Evolutionary conservation across 2,329 filamentous ascomycete genomes (phyloP).

Genomic region (Biscogniauxia marginata): DNA sequence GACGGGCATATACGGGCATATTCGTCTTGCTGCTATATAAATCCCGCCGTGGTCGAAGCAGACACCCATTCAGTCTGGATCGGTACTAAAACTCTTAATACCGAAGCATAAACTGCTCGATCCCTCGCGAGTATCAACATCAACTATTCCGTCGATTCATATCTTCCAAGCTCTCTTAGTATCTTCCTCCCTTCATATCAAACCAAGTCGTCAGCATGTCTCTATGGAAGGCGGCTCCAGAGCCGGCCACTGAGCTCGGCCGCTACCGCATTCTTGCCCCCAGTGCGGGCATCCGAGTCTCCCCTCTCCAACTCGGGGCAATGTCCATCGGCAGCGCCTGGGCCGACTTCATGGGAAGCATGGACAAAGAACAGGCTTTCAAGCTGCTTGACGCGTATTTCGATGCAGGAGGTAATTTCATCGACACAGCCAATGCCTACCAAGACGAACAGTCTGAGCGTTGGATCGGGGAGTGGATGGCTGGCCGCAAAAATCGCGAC

Average conservation of each 20-base stretch:
- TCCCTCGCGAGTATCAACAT: no score
- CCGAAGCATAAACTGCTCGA: no score
- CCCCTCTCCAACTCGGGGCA: constrained; percentile 51
- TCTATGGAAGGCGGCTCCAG: constrained; percentile 25
- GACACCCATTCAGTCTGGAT: no score
- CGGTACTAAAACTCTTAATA: no score
- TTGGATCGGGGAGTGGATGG: constrained; percentile 60
- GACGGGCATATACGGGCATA: no score
- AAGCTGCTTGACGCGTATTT: constrained; percentile 57
- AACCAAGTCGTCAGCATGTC: background rate
- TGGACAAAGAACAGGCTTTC: constrained; percentile 54
- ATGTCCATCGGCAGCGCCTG: constrained; percentile 53
- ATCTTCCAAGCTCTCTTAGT: no score
- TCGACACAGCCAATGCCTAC: constrained; percentile 63
- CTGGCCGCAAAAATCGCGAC: constrained; percentile 48
- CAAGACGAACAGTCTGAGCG: constrained; percentile 56
- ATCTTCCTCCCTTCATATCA: no score
- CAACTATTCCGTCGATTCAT: no score
- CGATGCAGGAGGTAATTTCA: constrained; percentile 63
- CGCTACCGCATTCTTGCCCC: constrained; percentile 51
- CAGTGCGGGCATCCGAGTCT: constrained; percentile 50
- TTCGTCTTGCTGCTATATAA: no score
- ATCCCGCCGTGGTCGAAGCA: no score
- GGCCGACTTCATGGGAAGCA: constrained; percentile 47
- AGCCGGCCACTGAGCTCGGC: constrained; percentile 50